Base-by-base conservation (phyloP, 2,329 filamentous ascomycete genomes). In the Teratosphaeria pseudoeucalypti region DNA sequence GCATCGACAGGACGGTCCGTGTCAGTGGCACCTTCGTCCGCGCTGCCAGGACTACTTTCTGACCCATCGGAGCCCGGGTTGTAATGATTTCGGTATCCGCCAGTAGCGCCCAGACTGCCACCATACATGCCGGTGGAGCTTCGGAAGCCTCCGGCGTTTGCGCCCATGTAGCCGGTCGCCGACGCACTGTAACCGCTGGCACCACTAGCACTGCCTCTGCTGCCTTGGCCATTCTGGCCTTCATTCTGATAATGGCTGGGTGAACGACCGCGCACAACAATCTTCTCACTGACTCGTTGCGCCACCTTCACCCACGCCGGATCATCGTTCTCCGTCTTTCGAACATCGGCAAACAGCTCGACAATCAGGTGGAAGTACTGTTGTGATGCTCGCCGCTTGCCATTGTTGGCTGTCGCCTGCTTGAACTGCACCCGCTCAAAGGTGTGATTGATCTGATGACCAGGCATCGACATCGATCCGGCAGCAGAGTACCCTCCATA, bases 391-490 rank as follows among this genome's bases (percentile, higher is more conserved):
- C 92, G 81, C 65, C 92, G 82, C 73, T 95, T 95, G 54, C 91
- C 91, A 66, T 96, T 96, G 76, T 96, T 96, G 27, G 90, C 90
- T 0, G 91, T 96, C 1, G 92, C 91, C 64, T 90, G 89, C 73
- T 95, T 95, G 81, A 96, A 96, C 68, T 96, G 91, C 57, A 96
- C 94, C 11, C 92, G 85, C 71, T 96, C 91, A 70, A 95, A 96
- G 0, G 80, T 82, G 60, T 86, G 82, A n/a, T 79, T 77, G 7
- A 73, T 75, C n/a, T 65, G 64, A 32, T 67, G 65, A 16, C 68
- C 67, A 3, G 68, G 69, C 27, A 65, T 43, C 11, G 65, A 64
- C 10, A 72, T 47, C 52, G 67, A 66, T 2, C 64, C 53, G 26
- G 63, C 59, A 32, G 63, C 62, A 34, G 60, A 49, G 3, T 60